A percentile compares a stretch with the other conserved stretches of the same genome.
Evolutionary conservation across 768 basidiomycete genomes (phyloP).

Genomic region (Suillus weaverae): DNA sequence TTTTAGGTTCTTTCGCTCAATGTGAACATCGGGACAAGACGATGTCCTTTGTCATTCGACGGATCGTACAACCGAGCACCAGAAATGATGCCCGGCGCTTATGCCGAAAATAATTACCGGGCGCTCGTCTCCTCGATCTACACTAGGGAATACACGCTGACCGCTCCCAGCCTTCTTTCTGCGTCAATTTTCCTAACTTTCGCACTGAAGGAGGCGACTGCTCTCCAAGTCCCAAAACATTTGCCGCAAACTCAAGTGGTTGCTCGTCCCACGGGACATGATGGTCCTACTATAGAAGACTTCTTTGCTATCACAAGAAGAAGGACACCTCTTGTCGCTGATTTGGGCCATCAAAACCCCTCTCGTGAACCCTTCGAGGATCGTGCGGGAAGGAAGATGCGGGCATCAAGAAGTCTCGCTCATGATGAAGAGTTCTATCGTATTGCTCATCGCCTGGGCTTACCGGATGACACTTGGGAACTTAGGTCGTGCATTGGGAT

Average conservation of each 20-base stretch:
- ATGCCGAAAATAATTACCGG: conserved; percentile 6
- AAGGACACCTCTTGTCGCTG: conserved; percentile 52
- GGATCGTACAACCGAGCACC: conserved; percentile 23
- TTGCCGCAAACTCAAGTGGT: conserved; percentile 49
- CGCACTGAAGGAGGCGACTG: conserved; percentile 47
- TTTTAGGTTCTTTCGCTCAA: conserved; percentile 24
- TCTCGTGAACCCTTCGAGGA: conserved; percentile 32
- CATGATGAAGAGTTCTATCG: conserved; percentile 43
- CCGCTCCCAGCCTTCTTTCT: conserved; percentile 39
- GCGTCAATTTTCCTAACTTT: conserved; percentile 55
- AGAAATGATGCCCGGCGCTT: background rate
- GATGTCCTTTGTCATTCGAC: conserved; percentile 21
- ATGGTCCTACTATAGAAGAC: conserved; percentile 57
- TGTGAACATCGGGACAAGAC: conserved; percentile 26
- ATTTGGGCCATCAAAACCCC: conserved; percentile 32
- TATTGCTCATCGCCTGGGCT: conserved; percentile 20
- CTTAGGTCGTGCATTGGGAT: conserved; percentile 40
- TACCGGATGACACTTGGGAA: conserved; percentile 23
- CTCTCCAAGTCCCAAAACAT: conserved; percentile 48
- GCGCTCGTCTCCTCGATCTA: conserved; percentile 16
- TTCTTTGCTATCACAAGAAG: conserved; percentile 42
- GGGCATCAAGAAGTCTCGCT: conserved; percentile 32
- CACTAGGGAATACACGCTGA: conserved; percentile 20
- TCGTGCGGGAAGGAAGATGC: conserved; percentile 31
- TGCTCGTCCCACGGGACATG: conserved; percentile 43